These are phyloP conservation scores for Phytophthora litchii DNA, from an alignment of 352 stramenopile species.

Conservation along the genomic window DNA sequence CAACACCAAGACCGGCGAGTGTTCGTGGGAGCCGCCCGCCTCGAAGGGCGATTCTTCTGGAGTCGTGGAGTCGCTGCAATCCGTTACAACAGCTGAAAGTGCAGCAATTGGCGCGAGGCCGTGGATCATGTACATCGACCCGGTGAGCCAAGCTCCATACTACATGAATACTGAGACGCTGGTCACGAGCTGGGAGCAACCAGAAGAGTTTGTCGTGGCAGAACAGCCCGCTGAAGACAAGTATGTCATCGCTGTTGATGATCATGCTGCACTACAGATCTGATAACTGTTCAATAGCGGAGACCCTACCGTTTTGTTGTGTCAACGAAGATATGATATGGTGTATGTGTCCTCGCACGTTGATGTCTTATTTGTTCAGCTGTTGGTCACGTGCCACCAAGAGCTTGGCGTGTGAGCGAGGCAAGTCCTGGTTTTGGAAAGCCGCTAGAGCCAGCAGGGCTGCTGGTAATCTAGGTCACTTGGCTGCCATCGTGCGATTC, in stretches of 20 bases:
- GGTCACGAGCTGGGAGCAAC: slow-evolving; percentile 57
- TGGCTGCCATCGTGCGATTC: slow-evolving; percentile 10
- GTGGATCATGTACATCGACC: slow-evolving; percentile 62
- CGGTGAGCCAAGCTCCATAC: slow-evolving; percentile 44
- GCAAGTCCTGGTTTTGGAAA: slow-evolving; percentile 28
- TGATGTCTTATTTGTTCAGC: slow-evolving; percentile 31
- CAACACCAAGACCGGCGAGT: slow-evolving; percentile 64
- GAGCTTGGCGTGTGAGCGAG: slow-evolving; percentile 9
- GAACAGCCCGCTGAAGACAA: slow-evolving; percentile 34
- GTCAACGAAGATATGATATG: background rate
- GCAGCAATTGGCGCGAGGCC: slow-evolving; percentile 7
- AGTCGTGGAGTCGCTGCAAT: slow-evolving; percentile 9
- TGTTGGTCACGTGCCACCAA: slow-evolving; percentile 21
- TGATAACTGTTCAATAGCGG: slow-evolving; percentile 19
- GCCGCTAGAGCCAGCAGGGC: slow-evolving; percentile 18
- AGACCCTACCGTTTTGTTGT: background rate
- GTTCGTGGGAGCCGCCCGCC: slow-evolving; percentile 54
- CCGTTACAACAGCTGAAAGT: slow-evolving; percentile 16
- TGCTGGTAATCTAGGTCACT: slow-evolving; percentile 20
- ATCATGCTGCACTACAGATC: slow-evolving; percentile 19
- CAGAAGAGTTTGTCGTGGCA: slow-evolving; percentile 24
- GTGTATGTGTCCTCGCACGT: slow-evolving; percentile 20
- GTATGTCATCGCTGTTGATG: slow-evolving; percentile 54
- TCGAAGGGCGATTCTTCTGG: slow-evolving; percentile 12
- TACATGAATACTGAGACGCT: slow-evolving; percentile 60